phyloP scores from a whole-genome alignment of 1,139 yeast genomes.

The Kodamaea sp. region DNA sequence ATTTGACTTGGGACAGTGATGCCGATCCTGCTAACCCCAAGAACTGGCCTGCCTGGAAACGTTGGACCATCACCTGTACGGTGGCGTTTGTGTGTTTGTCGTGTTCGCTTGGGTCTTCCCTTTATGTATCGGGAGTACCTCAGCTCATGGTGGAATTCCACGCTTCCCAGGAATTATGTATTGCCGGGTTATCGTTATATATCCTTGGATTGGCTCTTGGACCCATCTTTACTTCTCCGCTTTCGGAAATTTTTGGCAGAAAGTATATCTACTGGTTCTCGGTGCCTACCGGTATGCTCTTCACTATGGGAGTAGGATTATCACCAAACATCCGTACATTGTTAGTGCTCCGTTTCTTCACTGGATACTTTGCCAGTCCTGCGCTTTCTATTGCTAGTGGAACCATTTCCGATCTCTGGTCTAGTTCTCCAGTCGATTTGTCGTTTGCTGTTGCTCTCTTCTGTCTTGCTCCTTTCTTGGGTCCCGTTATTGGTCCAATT shows the following conservation, averaged over 20 bases:
- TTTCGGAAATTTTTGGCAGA: slow-evolving; percentile 75
- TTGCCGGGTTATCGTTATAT: slow-evolving; percentile 71
- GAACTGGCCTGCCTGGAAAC: slow-evolving; percentile 64
- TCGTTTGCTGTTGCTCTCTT: slow-evolving; percentile 72
- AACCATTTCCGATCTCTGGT: slow-evolving; percentile 74
- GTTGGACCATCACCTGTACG: slow-evolving; percentile 64
- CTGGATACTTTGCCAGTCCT: slow-evolving; percentile 82
- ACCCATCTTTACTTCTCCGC: slow-evolving; percentile 75
- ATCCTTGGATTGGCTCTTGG: slow-evolving; percentile 71
- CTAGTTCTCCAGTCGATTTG: slow-evolving; percentile 51
- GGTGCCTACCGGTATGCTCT: slow-evolving; percentile 68
- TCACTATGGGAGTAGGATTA: slow-evolving; percentile 75
- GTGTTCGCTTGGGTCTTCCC: slow-evolving; percentile 70
- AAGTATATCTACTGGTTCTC: slow-evolving; percentile 59
- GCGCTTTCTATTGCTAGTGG: slow-evolving; percentile 89
- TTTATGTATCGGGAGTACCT: slow-evolving; percentile 62
- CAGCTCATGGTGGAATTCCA: slow-evolving; percentile 48
- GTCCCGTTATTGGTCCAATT: slow-evolving; percentile 82
- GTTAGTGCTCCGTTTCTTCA: slow-evolving; percentile 71
- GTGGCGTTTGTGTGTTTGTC: slow-evolving; percentile 66
- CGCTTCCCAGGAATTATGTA: slow-evolving; percentile 57
- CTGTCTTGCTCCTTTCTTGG: slow-evolving; percentile 71
- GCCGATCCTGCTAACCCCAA: slow-evolving; percentile 62
- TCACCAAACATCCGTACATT: slow-evolving; percentile 57
- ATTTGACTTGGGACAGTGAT: slow-evolving; percentile 63